A percentile compares a stretch with the other conserved stretches of the same genome.
These are phyloP conservation scores for Aspergillus sp. DNA, from an alignment of 2,329 filamentous ascomycete species.

Conservation along the genomic window DNA sequence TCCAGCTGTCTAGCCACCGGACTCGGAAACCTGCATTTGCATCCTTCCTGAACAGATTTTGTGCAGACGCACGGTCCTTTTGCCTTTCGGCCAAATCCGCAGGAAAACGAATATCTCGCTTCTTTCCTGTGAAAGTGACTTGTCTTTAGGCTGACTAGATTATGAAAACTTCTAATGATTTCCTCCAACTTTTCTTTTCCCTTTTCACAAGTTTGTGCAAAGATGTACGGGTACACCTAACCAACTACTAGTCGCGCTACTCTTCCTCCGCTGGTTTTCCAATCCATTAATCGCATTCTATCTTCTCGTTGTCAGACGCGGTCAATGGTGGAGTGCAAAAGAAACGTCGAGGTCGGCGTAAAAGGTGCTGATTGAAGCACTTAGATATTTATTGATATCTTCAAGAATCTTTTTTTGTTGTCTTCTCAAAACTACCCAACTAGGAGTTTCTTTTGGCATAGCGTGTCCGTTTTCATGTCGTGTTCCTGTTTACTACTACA, in stretches of 20 bases:
- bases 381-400: not conserved
- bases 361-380: not conserved
- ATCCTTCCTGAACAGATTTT: not conserved
- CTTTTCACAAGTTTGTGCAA: not conserved
- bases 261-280: not conserved
- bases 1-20: not conserved
- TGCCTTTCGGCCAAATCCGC: not conserved
- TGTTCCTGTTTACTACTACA: not conserved
- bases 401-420: not conserved
- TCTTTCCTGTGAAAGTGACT: not conserved
- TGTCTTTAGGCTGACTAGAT: not conserved
- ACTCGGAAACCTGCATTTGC: slow-evolving; percentile 4
- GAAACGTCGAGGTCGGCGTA: slow-evolving; percentile 10
- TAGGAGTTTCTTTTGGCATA: not conserved
- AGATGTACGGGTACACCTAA: not conserved
- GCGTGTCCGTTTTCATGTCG: not conserved
- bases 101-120: not conserved
- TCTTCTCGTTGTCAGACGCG: not conserved
- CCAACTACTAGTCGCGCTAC: not conserved
- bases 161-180: not conserved
- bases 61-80: slow-evolving; percentile 1
- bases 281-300: no score
- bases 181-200: not conserved
- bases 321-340: not conserved
- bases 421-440: not conserved